A percentile compares a stretch with the other conserved stretches of the same genome.
phyloP scores from a whole-genome alignment of 306 rosid genomes.

The Myrica gale region DNA sequence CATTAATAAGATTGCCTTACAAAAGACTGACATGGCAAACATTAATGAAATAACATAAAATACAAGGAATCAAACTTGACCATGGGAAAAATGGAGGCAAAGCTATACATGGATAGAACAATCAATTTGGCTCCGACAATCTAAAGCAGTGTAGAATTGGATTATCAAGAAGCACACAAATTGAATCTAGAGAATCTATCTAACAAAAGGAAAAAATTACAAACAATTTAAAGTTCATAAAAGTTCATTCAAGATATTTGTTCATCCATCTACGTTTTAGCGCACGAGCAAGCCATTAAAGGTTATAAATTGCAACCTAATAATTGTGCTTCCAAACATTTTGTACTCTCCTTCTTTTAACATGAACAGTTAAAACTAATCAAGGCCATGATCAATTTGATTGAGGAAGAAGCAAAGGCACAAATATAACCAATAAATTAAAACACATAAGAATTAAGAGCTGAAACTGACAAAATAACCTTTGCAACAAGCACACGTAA shows the following conservation, averaged over 20 bases:
- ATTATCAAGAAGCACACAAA: background rate
- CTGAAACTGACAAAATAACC: slow-evolving; percentile 43
- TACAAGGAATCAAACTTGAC: background rate
- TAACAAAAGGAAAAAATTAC: background rate
- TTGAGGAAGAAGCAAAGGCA: background rate
- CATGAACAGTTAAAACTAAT: background rate
- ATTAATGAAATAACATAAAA: background rate
- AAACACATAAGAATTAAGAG: background rate
- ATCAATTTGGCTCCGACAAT: background rate
- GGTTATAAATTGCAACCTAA: background rate
- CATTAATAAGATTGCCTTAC: too few relatives aligned
- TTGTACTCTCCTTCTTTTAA: background rate
- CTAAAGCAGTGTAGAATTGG: background rate
- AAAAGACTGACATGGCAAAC: background rate
- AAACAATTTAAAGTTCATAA: background rate
- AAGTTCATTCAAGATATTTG: background rate
- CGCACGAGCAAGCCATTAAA: background rate
- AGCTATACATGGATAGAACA: background rate
- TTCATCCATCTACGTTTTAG: background rate
- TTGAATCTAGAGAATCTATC: background rate
- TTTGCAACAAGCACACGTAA: slow-evolving; percentile 77
- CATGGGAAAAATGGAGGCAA: background rate
- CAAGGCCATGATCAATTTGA: slow-evolving; percentile 2
- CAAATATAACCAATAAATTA: background rate
- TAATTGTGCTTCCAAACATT: background rate